A percentile compares a stretch with the other conserved stretches of the same genome.
Conservation (phyloP, 306 rosid species). For the Astragalus membranaceus region DNA sequence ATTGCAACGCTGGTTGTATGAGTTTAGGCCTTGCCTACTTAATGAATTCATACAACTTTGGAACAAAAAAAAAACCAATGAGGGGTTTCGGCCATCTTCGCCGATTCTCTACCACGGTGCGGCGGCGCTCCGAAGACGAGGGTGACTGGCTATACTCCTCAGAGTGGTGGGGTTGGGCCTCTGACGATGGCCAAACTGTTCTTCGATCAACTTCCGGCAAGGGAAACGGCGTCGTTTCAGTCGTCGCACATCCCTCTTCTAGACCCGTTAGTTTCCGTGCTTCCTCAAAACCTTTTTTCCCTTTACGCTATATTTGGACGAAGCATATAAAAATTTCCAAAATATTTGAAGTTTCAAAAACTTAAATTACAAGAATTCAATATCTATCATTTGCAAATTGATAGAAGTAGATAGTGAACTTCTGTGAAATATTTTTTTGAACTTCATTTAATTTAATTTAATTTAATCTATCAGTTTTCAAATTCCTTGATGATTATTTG, state of each 20-base stretch:
- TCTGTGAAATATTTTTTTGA: background rate
- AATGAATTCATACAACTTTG: too few relatives aligned
- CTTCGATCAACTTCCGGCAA: conserved; percentile 63
- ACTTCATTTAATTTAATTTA: too few relatives aligned
- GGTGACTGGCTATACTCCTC: conserved; percentile 89
- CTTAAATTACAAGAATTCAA: background rate
- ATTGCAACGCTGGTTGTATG: too few relatives aligned
- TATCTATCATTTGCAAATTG: background rate
- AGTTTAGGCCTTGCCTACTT: too few relatives aligned
- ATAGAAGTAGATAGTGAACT: background rate
- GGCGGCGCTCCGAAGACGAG: conserved; percentile 58
- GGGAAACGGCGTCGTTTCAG: conserved; percentile 84
- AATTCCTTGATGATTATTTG: background rate
- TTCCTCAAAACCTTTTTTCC: background rate
- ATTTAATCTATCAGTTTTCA: background rate
- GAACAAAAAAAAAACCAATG: too few relatives aligned
- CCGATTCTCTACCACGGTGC: conserved; percentile 48
- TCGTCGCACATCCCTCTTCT: conserved; percentile 67
- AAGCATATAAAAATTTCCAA: background rate
- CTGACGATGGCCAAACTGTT: conserved; percentile 44
- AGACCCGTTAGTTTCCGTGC: conserved; percentile 45
- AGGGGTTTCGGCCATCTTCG: too few relatives aligned
- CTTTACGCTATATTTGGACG: background rate
- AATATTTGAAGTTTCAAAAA: background rate
- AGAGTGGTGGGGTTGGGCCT: conserved; percentile 82